These are phyloP conservation scores for Fonsecaea monophora DNA, from an alignment of 2,329 filamentous ascomycete genomes.

Conservation along the genomic window DNA sequence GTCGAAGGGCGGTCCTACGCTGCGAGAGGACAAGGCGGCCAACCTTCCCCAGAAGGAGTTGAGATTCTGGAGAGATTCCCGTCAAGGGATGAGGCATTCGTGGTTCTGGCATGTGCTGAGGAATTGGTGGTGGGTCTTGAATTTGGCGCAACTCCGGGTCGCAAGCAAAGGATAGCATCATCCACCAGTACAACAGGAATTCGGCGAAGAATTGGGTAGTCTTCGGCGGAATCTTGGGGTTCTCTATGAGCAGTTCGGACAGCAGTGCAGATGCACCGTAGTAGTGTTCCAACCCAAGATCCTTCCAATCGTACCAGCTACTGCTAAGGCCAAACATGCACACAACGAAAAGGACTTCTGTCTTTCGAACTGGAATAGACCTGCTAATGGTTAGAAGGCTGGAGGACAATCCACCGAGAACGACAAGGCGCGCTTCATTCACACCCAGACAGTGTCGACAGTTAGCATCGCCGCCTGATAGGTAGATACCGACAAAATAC, in stretches of 20 bases:
- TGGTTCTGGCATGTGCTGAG: neutral
- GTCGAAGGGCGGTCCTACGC: slow-evolving; percentile 1
- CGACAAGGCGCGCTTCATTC: slow-evolving; percentile 11
- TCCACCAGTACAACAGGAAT: slow-evolving; percentile 25
- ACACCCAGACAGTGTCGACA: neutral
- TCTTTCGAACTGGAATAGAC: neutral
- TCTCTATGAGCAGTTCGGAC: neutral
- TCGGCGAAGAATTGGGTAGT: slow-evolving; percentile 12
- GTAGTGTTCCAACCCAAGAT: slow-evolving; percentile 20
- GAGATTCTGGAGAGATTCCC: slow-evolving; percentile 18
- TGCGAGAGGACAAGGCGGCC: slow-evolving; percentile 13
- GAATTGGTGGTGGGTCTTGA: slow-evolving; percentile 5
- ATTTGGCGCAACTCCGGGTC: neutral
- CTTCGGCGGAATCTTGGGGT: neutral
- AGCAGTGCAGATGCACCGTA: slow-evolving; percentile 14
- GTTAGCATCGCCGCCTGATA: neutral
- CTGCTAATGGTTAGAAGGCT: neutral
- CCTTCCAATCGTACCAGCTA: slow-evolving; percentile 18
- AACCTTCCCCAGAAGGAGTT: slow-evolving; percentile 19
- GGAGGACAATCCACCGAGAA: slow-evolving; percentile 4
- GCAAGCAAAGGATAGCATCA: slow-evolving; percentile 21
- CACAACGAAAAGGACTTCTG: slow-evolving; percentile 17
- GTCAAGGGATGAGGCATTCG: slow-evolving; percentile 24
- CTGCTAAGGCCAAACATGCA: slow-evolving; percentile 24
- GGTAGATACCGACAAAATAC: slow-evolving; percentile 12